A percentile compares a stretch with the other conserved stretches of the same genome.
These are phyloP conservation scores for Septoria linicola DNA, from an alignment of 2,329 filamentous ascomycete species.

Conservation along the genomic window DNA sequence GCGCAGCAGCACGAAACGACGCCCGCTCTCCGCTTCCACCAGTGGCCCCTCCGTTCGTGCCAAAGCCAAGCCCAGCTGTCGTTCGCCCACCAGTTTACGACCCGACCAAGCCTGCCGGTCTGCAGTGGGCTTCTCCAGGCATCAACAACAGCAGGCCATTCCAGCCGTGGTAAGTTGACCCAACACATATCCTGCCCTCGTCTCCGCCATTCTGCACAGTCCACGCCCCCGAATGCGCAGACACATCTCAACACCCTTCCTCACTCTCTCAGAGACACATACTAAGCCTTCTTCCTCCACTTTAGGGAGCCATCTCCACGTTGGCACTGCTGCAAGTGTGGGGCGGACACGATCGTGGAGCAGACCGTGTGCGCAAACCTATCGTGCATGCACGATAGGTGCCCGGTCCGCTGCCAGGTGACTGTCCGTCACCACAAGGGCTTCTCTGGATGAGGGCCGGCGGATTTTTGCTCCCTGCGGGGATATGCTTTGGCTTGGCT, in stretches of 20 bases:
- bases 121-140: constrained; percentile 24
- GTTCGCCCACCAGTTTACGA: constrained; percentile 27
- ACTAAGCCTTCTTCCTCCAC: neutral
- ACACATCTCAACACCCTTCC: too few relatives aligned
- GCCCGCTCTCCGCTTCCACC: neutral
- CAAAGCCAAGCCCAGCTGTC: neutral
- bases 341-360: constrained; percentile 33
- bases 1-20: neutral
- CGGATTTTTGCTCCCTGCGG: too few relatives aligned
- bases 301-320: constrained; percentile 30
- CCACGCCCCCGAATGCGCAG: neutral
- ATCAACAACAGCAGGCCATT: constrained; percentile 22
- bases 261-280: too few relatives aligned
- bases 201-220: neutral
- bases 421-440: neutral
- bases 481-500: too few relatives aligned
- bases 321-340: constrained; percentile 34
- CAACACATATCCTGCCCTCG: neutral
- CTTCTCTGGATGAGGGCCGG: neutral
- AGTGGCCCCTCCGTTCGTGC: neutral
- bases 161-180: constrained; percentile 1
- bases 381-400: constrained; percentile 32
- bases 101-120: constrained; percentile 5
- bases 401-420: constrained; percentile 20
- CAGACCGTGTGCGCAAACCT: constrained; percentile 32